These are phyloP conservation scores for Leccinum barrowsii DNA, from an alignment of 768 basidiomycete genomes.

Conservation along the genomic window DNA sequence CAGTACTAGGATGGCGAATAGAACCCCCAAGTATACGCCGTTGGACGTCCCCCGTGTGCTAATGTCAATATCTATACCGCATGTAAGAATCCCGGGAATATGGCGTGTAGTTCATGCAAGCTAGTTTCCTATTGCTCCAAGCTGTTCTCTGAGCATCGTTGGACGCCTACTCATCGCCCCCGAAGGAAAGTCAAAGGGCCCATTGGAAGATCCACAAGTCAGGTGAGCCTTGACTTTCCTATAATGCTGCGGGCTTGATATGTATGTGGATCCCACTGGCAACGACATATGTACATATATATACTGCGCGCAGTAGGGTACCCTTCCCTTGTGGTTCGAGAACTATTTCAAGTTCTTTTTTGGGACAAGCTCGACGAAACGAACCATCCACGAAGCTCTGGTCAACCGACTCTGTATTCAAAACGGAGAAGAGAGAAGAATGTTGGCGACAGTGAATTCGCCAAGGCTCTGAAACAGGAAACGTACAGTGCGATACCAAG, in stretches of 20 bases:
- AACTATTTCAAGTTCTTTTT: conserved; percentile 1
- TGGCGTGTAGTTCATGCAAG: conserved; percentile 30
- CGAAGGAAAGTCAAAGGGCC: conserved; percentile 38
- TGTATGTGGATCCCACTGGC: too few relatives aligned
- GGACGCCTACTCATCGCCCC: not conserved
- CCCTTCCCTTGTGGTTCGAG: not conserved
- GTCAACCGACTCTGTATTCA: conserved; percentile 15
- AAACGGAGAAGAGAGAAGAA: not conserved
- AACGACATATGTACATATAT: too few relatives aligned
- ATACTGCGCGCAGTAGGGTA: too few relatives aligned
- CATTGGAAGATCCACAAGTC: conserved; percentile 42
- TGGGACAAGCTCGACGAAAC: conserved; percentile 22
- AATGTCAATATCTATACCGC: conserved; percentile 25
- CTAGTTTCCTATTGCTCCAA: conserved; percentile 46
- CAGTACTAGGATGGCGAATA: not conserved
- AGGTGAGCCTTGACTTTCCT: conserved; percentile 20
- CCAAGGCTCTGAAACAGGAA: not conserved
- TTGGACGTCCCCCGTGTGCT: conserved; percentile 33
- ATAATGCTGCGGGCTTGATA: not conserved
- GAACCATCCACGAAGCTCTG: conserved; percentile 24
- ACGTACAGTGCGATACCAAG: conserved; percentile 34
- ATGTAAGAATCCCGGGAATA: conserved; percentile 32
- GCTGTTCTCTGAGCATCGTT: not conserved
- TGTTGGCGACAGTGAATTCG: not conserved
- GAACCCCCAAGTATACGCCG: conserved; percentile 22